These are phyloP conservation scores for Solanum hybrid DNA, from an alignment of 305 asterid genomes.

Conservation along the genomic window DNA sequence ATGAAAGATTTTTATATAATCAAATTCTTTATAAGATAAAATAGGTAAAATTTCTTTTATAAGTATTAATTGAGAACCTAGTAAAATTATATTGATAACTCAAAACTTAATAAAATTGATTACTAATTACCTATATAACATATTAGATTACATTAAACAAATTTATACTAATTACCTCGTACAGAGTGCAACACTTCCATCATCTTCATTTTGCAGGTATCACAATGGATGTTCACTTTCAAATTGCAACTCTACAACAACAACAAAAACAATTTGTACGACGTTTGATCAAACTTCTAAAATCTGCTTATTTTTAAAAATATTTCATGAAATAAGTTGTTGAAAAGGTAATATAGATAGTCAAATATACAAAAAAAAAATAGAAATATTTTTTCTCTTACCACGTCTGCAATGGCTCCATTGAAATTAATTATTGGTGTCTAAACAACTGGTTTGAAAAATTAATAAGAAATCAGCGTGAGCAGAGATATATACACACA, in stretches of 20 bases:
- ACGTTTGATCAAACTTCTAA: background rate
- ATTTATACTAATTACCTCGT: constrained; percentile 10
- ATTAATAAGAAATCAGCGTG: background rate
- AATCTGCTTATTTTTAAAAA: background rate
- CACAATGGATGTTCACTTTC: constrained; percentile 17
- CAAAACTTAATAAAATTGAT: background rate
- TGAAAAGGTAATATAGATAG: background rate
- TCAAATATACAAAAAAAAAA: background rate
- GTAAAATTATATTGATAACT: background rate
- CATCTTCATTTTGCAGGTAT: constrained; percentile 17
- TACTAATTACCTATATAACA: background rate
- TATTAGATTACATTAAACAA: background rate
- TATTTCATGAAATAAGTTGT: background rate
- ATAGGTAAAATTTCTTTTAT: background rate
- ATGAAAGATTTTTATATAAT: background rate
- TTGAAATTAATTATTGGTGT: background rate
- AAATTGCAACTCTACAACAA: constrained; percentile 13
- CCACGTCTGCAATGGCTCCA: constrained; percentile 8
- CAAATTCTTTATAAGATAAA: background rate
- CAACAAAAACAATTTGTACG: background rate
- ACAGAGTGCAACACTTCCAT: constrained; percentile 19
- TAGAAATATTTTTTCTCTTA: background rate
- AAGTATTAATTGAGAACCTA: background rate
- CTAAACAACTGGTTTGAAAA: background rate
- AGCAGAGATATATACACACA: background rate